These are phyloP conservation scores for Decorospora gaudefroyi DNA, from an alignment of 2,329 filamentous ascomycete genomes.

Conservation along the genomic window DNA sequence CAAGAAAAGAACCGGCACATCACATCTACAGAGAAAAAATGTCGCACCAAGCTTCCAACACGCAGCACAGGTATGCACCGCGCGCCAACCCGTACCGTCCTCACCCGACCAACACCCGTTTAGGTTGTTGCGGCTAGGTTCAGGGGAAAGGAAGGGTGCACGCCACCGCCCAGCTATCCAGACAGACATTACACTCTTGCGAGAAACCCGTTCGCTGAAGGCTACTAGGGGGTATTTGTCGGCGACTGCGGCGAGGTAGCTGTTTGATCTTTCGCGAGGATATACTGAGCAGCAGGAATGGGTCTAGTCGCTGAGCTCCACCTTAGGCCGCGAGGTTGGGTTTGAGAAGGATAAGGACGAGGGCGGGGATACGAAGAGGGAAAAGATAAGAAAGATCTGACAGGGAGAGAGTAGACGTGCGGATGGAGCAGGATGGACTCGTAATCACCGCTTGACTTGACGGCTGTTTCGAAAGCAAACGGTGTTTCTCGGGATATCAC, in stretches of 20 bases:
- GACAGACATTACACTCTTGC: background rate
- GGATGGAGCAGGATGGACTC: background rate
- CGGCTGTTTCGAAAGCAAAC: background rate
- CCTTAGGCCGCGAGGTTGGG: conserved; percentile 53
- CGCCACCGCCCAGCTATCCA: conserved; percentile 10
- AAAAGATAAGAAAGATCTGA: background rate
- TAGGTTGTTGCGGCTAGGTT: conserved; percentile 9
- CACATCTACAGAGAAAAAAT: too few relatives aligned
- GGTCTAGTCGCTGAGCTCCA: conserved; percentile 58
- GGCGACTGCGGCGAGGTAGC: conserved; percentile 31
- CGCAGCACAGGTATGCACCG: conserved; percentile 3
- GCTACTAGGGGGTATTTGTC: conserved; percentile 17
- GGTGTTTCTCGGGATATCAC: conserved; percentile 4
- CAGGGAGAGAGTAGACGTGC: background rate
- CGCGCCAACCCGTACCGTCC: conserved; percentile 10
- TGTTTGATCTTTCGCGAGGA: conserved; percentile 55
- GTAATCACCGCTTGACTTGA: background rate
- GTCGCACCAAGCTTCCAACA: background rate
- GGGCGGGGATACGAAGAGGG: background rate
- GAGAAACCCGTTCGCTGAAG: conserved; percentile 6
- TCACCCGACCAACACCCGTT: conserved; percentile 11
- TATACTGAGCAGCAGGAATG: conserved; percentile 61
- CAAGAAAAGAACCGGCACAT: too few relatives aligned
- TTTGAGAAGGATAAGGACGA: conserved; percentile 1
- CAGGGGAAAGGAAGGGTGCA: conserved; percentile 9